These are phyloP conservation scores for Sonneratia alba DNA, from an alignment of 345 rosid species.

Conservation along the genomic window DNA sequence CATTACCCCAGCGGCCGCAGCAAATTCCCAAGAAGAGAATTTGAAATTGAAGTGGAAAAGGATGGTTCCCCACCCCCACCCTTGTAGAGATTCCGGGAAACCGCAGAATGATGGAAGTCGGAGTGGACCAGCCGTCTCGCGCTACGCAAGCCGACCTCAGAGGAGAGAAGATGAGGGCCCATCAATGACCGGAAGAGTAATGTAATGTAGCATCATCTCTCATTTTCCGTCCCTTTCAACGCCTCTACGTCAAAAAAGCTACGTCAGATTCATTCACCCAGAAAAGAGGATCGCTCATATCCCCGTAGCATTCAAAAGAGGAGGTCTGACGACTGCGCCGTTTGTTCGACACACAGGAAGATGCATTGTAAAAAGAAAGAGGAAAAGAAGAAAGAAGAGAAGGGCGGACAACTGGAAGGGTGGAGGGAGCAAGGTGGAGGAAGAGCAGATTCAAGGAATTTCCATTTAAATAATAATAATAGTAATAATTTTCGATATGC, in stretches of 20 bases:
- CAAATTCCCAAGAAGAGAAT: constrained; percentile 1
- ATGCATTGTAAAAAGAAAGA: constrained; percentile 4
- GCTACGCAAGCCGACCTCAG: neutral
- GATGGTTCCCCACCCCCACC: no score
- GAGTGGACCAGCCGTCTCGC: neutral
- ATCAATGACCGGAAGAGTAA: neutral
- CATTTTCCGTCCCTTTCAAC: neutral
- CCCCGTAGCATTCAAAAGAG: neutral
- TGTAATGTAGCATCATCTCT: neutral
- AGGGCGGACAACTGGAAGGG: neutral
- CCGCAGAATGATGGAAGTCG: neutral
- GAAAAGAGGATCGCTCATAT: neutral
- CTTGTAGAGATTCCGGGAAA: neutral
- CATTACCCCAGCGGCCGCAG: constrained; percentile 4
- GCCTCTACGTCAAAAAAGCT: neutral
- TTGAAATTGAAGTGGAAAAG: neutral
- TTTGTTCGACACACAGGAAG: constrained; percentile 18
- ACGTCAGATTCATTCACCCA: neutral
- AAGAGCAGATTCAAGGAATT: neutral
- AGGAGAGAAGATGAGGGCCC: neutral
- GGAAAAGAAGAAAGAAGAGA: neutral
- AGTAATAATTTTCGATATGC: no score
- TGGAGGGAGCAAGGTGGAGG: neutral
- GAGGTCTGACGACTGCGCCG: constrained; percentile 23
- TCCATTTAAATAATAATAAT: no score